phyloP scores from a whole-genome alignment of 2,329 filamentous ascomycete genomes.

The Decorospora gaudefroyi region DNA sequence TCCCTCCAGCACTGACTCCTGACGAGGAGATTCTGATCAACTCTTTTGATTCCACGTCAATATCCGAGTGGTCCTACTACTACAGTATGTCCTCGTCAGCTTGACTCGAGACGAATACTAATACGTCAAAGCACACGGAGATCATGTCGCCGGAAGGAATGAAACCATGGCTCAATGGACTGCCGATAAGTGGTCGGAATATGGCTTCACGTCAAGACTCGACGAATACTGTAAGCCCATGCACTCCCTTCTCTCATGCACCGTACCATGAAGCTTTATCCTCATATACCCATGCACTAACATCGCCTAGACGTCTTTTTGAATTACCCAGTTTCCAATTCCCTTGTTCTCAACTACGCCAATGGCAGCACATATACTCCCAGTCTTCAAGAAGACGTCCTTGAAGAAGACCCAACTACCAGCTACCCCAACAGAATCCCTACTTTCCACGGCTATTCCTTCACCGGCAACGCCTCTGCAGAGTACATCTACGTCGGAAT shows the following conservation, averaged over 20 bases:
- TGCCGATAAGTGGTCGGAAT: slow-evolving; percentile 44
- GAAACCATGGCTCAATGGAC: slow-evolving; percentile 50
- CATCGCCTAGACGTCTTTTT: slow-evolving; percentile 38
- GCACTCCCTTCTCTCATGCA: no score
- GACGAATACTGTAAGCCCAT: slow-evolving; percentile 43
- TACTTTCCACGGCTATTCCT: slow-evolving; percentile 56
- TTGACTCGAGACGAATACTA: slow-evolving; percentile 7
- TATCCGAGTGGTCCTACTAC: slow-evolving; percentile 47
- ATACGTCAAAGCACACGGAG: slow-evolving; percentile 36
- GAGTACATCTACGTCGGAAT: slow-evolving; percentile 55
- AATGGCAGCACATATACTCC: slow-evolving; percentile 43
- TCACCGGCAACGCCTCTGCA: slow-evolving; percentile 52
- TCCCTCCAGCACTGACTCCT: slow-evolving; percentile 42
- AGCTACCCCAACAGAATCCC: slow-evolving; percentile 50
- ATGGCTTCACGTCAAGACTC: slow-evolving; percentile 44
- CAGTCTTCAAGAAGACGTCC: slow-evolving; percentile 40
- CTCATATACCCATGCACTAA: slow-evolving; percentile 2
- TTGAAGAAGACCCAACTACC: slow-evolving; percentile 43
- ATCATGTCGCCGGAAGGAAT: slow-evolving; percentile 42
- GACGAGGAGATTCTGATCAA: slow-evolving; percentile 49
- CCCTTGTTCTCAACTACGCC: slow-evolving; percentile 39
- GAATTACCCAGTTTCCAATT: slow-evolving; percentile 47
- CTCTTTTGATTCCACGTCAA: slow-evolving; percentile 50
- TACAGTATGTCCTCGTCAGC: slow-evolving; percentile 35
- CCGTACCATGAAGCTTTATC: neutral